Base-by-base conservation (phyloP, 1,284 basidiomycete genomes). In the Wolfiporia cocos region DNA sequence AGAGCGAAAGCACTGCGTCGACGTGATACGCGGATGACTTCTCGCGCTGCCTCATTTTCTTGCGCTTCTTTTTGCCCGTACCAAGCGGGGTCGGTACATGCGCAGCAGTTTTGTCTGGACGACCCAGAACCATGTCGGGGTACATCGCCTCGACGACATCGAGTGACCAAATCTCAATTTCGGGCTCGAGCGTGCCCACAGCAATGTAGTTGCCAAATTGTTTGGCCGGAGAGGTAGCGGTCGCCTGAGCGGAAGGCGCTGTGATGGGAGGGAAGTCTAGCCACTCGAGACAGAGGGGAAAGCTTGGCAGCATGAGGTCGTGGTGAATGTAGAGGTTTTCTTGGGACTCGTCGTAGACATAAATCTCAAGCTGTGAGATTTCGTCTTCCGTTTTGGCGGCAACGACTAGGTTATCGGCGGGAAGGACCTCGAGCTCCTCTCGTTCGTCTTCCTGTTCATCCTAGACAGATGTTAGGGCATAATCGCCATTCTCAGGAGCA, bases 211-310 rank as follows among this genome's bases (percentile, higher is more conserved):
- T 96, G 23, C 95, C 95, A 47, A 78, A 73, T 43, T 67, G 61
- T 49, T 68, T 70, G 11, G 63, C 57, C 18, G 64, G 52, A 6
- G 63, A 52, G 11, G 65, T 54, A 4, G 68, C 54, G 14, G 64
- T 46, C 17, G 58, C 50, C 28, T 68, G 64, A 26, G 73, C 62
- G 28, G 68, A 66, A 14, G 64, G 55, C 11, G 65, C 58, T 18
- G 74, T 71, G 14, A 77, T 70, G 17, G 92, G 89, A 10, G 85
- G 76, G 62, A 93, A 98, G 65, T 99, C 92, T 50, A 99, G 84
- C 96, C 96, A 99, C 74, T 99, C 96, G 45, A 99, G 85, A 57
- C 95, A 98, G 46, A 99, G 85, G 3, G 96, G 96, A 69, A 98
- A 96, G 46, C 92, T 89, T 44, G 95, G 95, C 14, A 99, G 79